These are phyloP conservation scores for Primulina tabacum DNA, from an alignment of 257 asterid genomes.

Conservation along the genomic window DNA sequence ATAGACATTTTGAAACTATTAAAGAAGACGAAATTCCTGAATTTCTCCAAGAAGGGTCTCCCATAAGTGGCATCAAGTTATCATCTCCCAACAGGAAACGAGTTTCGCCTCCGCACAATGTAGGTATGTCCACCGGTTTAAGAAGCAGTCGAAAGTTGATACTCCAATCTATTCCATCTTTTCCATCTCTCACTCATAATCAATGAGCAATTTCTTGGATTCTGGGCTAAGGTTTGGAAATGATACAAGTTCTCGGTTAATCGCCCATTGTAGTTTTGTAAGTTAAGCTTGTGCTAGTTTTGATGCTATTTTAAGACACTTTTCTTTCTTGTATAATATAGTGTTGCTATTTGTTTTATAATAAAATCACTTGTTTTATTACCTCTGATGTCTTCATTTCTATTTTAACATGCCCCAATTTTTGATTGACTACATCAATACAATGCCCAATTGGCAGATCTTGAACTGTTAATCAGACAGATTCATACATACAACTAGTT, in stretches of 20 bases:
- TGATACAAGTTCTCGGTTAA: constrained; percentile 9
- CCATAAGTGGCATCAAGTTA: constrained; percentile 47
- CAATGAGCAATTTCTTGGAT: constrained; percentile 31
- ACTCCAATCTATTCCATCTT: constrained; percentile 67
- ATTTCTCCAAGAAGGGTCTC: constrained; percentile 61
- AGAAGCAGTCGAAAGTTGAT: constrained; percentile 66
- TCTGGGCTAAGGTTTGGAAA: constrained; percentile 21
- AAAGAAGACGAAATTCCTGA: constrained; percentile 72
- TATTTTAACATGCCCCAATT: constrained; percentile 11
- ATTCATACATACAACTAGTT: background rate
- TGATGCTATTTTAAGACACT: background rate
- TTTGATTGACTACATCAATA: constrained; percentile 1
- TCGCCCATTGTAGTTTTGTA: constrained; percentile 30
- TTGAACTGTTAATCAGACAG: background rate
- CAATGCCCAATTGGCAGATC: background rate
- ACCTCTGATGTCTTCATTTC: background rate
- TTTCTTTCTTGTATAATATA: constrained; percentile 30
- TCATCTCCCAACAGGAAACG: constrained; percentile 82
- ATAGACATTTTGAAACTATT: constrained; percentile 44
- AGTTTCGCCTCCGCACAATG: constrained; percentile 61
- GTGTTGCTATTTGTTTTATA: constrained; percentile 21
- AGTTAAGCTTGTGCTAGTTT: constrained; percentile 28
- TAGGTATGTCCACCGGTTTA: constrained; percentile 33
- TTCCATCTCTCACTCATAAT: constrained; percentile 58
- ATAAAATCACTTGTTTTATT: constrained; percentile 35